Evolutionary conservation across 352 stramenopile species (phyloP).

Genomic region (Globisporangium rhizosaccharum): DNA sequence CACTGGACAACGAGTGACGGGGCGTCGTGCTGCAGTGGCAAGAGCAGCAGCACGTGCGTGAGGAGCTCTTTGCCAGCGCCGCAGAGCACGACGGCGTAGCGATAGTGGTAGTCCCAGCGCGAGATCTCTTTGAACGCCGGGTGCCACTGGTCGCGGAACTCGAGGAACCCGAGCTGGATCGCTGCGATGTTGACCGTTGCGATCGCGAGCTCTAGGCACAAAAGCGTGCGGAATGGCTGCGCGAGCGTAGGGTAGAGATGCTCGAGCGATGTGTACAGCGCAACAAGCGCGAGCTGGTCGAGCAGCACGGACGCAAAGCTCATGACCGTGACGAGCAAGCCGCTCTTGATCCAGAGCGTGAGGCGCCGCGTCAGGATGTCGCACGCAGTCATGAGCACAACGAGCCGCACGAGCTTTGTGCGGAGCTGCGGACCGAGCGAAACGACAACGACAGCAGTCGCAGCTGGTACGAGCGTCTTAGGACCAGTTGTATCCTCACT

Average conservation of each 20-base stretch:
- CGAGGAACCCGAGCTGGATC: conserved; percentile 52
- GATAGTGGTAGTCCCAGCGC: conserved; percentile 44
- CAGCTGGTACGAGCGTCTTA: no score
- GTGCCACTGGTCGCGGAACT: conserved; percentile 55
- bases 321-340: conserved; percentile 60
- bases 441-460: background rate
- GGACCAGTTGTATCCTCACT: no score
- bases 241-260: conserved; percentile 40
- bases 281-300: conserved; percentile 55
- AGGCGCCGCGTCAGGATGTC: conserved; percentile 54
- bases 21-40: conserved; percentile 26
- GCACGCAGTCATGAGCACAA: conserved; percentile 49
- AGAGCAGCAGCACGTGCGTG: conserved; percentile 52
- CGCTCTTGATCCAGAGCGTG: conserved; percentile 71
- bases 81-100: conserved; percentile 35
- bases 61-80: conserved; percentile 58
- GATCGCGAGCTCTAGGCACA: conserved; percentile 54
- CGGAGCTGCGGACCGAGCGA: conserved; percentile 17
- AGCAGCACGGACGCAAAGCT: conserved; percentile 64
- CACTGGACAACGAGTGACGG: conserved; percentile 24
- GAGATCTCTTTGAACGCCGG: conserved; percentile 57
- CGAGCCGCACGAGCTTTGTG: conserved; percentile 33
- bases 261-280: conserved; percentile 53
- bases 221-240: conserved; percentile 35
- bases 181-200: conserved; percentile 45